Evolutionary conservation across 2,329 filamentous ascomycete genomes (phyloP).

Genomic region (Neonectria ditissima): DNA sequence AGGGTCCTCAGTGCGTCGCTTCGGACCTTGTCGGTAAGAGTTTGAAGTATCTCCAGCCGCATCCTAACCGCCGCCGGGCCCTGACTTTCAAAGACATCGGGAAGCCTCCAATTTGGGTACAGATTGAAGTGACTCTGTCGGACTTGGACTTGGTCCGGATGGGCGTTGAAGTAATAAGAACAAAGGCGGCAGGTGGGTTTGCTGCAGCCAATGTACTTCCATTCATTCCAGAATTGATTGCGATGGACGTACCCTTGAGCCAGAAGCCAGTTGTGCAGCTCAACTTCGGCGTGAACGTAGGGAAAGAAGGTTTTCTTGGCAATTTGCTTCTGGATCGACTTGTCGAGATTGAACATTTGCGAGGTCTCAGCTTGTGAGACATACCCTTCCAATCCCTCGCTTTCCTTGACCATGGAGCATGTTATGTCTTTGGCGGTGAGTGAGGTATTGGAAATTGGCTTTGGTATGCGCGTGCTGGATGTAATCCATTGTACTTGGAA

Average conservation of each 20-base stretch:
- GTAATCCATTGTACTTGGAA: conserved; percentile 40
- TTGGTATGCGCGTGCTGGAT: conserved; percentile 30
- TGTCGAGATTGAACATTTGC: conserved; percentile 34
- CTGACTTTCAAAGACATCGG: conserved; percentile 38
- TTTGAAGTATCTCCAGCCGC: no score
- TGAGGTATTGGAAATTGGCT: not conserved
- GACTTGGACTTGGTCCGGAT: conserved; percentile 33
- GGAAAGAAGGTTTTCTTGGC: conserved; percentile 33
- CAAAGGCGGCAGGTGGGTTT: conserved; percentile 50
- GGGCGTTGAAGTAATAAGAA: conserved; percentile 42
- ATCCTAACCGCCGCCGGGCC: no score
- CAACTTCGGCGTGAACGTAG: conserved; percentile 48
- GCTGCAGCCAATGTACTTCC: conserved; percentile 50
- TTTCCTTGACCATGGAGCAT: conserved; percentile 1
- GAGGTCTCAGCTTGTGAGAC: conserved; percentile 27
- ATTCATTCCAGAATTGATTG: conserved; percentile 43
- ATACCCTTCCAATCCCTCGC: not conserved
- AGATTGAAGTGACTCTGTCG: conserved; percentile 48
- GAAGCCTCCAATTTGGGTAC: conserved; percentile 50
- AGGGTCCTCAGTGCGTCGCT: no score
- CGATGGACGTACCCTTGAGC: not conserved
- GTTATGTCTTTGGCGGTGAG: conserved; percentile 17
- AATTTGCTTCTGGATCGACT: conserved; percentile 26
- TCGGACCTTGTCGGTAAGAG: no score
- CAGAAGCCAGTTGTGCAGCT: conserved; percentile 40